Percentiles rank a stretch among this genome's conserved stretches.
phyloP scores from a whole-genome alignment of 73 alveolate species.

The Blepharisma japonicum region DNA sequence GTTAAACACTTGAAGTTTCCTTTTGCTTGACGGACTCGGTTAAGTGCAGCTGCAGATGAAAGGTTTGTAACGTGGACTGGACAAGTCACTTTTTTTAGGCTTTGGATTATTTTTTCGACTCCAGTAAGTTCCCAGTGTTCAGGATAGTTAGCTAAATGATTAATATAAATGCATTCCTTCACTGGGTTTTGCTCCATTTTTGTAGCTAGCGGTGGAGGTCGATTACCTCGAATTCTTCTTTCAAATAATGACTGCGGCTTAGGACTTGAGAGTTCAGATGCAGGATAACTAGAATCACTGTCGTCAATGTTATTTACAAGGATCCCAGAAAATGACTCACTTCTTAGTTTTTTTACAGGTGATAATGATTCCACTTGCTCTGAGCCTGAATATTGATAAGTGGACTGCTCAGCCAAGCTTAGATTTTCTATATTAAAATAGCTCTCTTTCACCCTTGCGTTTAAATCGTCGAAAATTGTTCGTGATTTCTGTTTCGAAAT shows the following conservation, averaged over 20 bases:
- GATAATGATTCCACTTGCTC: too few species aligned
- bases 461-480: constrained; percentile 6
- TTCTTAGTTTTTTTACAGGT: too few species aligned
- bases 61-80: neutral
- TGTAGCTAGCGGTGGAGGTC: too few species aligned
- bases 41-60: constrained; percentile 23
- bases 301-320: too few species aligned
- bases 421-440: neutral
- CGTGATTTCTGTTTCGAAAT: neutral
- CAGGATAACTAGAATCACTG: too few species aligned
- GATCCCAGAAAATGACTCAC: too few species aligned
- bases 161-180: neutral
- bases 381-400: constrained; percentile 4
- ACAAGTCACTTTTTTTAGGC: neutral
- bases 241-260: too few species aligned
- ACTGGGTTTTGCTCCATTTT: too few species aligned
- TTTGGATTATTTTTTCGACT: neutral
- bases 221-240: too few species aligned
- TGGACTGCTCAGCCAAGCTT: neutral
- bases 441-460: neutral
- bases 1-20: neutral
- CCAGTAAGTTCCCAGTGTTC: constrained; percentile 27
- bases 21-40: neutral
- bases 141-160: constrained; percentile 22
- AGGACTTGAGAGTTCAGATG: too few species aligned